These are phyloP conservation scores for Fonsecaea nubica DNA, from an alignment of 2,329 filamentous ascomycete species.

Conservation along the genomic window DNA sequence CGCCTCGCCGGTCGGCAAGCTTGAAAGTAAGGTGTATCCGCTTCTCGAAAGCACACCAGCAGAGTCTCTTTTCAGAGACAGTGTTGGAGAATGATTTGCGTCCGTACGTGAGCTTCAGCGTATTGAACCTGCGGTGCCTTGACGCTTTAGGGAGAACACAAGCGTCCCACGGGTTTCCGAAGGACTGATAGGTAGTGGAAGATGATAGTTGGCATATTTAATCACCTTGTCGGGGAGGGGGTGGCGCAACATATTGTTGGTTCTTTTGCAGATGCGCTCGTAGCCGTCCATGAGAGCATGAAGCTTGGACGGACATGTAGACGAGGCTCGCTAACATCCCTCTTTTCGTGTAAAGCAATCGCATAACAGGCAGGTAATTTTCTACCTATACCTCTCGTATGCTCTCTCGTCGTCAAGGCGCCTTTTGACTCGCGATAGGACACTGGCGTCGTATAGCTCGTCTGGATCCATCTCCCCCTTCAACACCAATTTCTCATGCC, in stretches of 20 bases:
- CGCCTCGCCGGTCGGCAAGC: neutral
- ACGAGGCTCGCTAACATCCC: neutral
- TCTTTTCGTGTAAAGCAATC: neutral
- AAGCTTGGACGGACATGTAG: neutral
- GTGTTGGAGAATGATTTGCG: neutral
- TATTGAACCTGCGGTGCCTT: neutral
- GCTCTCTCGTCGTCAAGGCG: constrained; percentile 71
- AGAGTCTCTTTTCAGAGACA: neutral
- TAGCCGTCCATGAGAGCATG: no score
- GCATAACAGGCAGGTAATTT: neutral
- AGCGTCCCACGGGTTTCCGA: neutral
- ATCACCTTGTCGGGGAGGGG: neutral
- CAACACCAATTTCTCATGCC: constrained; percentile 81
- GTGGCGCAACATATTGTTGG: no score
- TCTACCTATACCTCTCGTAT: constrained; percentile 57
- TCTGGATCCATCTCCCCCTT: constrained; percentile 70
- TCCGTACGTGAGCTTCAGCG: neutral
- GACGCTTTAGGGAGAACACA: neutral
- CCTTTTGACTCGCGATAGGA: constrained; percentile 70
- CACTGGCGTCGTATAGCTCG: constrained; percentile 74
- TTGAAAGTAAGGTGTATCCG: neutral
- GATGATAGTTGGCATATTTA: neutral
- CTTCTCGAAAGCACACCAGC: neutral
- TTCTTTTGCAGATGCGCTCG: no score
- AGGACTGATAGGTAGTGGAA: neutral